Evolutionary conservation across 2,329 filamentous ascomycete genomes (phyloP), one percentile per base, ranked within the genome.

Genomic region (Diaporthe capsici): DNA sequence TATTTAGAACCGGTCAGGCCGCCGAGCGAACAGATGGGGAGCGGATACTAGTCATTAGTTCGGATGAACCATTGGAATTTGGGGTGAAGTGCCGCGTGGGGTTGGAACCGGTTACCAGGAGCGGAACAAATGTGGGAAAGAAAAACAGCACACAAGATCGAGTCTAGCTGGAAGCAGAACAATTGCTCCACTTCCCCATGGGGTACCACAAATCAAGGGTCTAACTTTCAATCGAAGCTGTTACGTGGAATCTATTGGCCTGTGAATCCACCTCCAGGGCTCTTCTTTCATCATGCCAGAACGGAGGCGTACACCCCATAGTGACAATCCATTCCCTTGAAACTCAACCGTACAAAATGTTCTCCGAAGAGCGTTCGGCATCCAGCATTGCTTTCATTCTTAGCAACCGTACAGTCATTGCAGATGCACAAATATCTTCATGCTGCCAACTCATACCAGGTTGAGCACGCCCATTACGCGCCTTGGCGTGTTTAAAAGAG

Each of bases 171-270:
- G 25, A 31, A 47, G 31, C 25, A 44, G 15, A 12, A 20, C 8
- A 47, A 9, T 0, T 65, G 60, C 25, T 47, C 60, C 60, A 65
- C 25, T 65, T 47, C 39, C 57, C 60, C 60, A 65, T 12, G 60
- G 39, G n/a, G 60, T 22, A 31, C 25, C 39, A 31, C 25, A 65
- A 7, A 9, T 31, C 17, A 13, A 39, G n/a, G 31, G 34, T 37
- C 22, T 60, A 4, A 13, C 31, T 31, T n/a, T 60, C 10, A 49
- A 8, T 22, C 12, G 25, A 10, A 28, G 25, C 3, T 25, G 1
- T 25, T 25, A 53, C 22, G 10, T 53, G 9, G 10, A 53, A 6
- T 3, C 12, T 22, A 55, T 55, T 53, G 10, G 49, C 22, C 3
- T 28, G 15, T 12, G 8, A 49, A 28, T 17, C 51, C 9, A 55